Evolutionary conservation across 495 filamentous ascomycete genomes (phyloP), one percentile per base, ranked within the genome.

Genomic region (Penicillium cosmopolitanum): DNA sequence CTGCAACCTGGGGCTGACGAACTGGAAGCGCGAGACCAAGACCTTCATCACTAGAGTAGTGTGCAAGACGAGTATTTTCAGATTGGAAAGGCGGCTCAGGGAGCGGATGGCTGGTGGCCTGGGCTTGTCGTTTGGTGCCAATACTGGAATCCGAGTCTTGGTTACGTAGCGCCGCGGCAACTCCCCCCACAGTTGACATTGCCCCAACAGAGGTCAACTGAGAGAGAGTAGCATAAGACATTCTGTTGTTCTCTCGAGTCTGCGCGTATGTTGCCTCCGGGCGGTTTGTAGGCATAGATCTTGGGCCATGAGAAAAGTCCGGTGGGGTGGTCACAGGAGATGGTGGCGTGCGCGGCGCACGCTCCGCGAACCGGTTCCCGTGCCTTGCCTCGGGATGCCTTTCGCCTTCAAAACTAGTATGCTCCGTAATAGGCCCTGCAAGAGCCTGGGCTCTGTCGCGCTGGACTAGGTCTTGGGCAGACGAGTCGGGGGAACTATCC

Each of bases 141-240:
- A 58, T 51, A 28, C 34, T 55, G 55, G 48, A 33, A n/a, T 69
- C 51, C 50, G 65, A 50, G 36, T 70, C 63, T 25, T 74, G 64
- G 50, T 66, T 64, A 33, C 73, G 69, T 38, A 62, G 67, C 31
- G 69, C 63, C 60, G 71, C 71, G 25, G 80, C 74, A 34, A 78
- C 65, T 50, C 63, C 67, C 12, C 57, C 60, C 40, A 69, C 63
- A 4, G 72, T 28, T 23, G 19, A 72, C 51, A 84, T 65, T 18
- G 79, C 82, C 15, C 84, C 84, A 40, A 88, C 88, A 42, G 85
- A 87, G 33, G 83, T 83, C 51, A 97, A 68, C 66, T 96, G 91
- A 2, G 86, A 80, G 9, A 97, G 79, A 15, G 93, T 97, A 5
- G 85, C 87, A 56, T 84, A 79, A 21, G 93, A 96, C 73, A 97